phyloP scores from a whole-genome alignment of 2,329 filamentous ascomycete species.

The Neonectria ditissima region DNA sequence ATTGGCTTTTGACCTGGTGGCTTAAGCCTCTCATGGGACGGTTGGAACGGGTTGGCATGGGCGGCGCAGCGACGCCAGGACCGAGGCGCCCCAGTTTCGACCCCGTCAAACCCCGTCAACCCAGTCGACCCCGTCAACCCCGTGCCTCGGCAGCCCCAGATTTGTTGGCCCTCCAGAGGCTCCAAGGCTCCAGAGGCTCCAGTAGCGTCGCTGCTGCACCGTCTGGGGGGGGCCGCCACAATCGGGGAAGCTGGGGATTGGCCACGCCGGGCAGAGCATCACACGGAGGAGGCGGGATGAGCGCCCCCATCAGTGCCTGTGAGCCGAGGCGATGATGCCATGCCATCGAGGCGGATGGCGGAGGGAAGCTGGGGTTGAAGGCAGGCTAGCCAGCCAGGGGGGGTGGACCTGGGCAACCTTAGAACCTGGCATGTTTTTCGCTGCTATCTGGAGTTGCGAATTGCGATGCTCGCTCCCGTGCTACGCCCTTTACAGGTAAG shows the following conservation, averaged over 20 bases:
- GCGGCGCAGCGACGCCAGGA: constrained; percentile 16
- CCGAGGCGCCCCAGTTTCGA: constrained; percentile 39
- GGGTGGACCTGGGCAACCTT: not conserved
- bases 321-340: constrained; percentile 40
- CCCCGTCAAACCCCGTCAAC: too few relatives aligned
- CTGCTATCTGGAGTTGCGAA: constrained; percentile 13
- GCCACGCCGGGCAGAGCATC: constrained; percentile 4
- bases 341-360: constrained; percentile 13
- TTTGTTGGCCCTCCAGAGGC: constrained; percentile 39
- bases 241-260: constrained; percentile 13
- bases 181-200: too few relatives aligned
- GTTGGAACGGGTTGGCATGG: constrained; percentile 14
- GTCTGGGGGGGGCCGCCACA: constrained; percentile 22
- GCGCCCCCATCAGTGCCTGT: constrained; percentile 32
- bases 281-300: constrained; percentile 16
- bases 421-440: too few relatives aligned
- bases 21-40: constrained; percentile 1
- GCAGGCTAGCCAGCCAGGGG: not conserved
- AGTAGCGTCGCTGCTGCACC: constrained; percentile 24
- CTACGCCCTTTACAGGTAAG: not conserved
- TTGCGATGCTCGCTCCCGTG: not conserved
- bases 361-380: constrained; percentile 15
- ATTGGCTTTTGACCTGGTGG: constrained; percentile 23
- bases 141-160: constrained; percentile 48
- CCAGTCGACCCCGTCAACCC: not conserved